Conservation (phyloP, 2,329 filamentous ascomycete species). For the Diaporthe vexans region DNA sequence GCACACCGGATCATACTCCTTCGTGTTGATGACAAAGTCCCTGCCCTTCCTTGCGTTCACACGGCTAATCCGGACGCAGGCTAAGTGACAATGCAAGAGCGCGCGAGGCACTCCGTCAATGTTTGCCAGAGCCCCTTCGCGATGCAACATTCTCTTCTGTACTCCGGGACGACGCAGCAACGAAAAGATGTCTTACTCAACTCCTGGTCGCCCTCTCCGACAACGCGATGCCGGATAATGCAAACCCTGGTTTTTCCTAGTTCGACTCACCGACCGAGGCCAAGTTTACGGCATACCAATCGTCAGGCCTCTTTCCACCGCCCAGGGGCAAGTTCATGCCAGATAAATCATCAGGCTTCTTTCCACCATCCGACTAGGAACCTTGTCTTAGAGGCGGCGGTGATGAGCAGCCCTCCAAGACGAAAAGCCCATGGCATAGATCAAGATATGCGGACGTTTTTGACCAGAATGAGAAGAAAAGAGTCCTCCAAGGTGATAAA, state of each 20-base stretch:
- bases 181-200: constrained; percentile 97
- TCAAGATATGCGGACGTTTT: too few species aligned
- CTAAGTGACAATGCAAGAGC: constrained; percentile 96
- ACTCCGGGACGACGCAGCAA: constrained; percentile 95
- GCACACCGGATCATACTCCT: not conserved
- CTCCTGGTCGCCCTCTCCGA: constrained; percentile 96
- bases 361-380: constrained; percentile 27
- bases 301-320: constrained; percentile 22
- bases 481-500: too few species aligned
- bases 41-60: not conserved
- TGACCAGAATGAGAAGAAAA: too few species aligned
- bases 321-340: constrained; percentile 14
- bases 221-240: constrained; percentile 70
- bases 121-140: constrained; percentile 96
- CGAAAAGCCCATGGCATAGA: too few species aligned
- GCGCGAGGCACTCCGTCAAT: constrained; percentile 94
- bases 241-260: constrained; percentile 45
- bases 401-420: not conserved
- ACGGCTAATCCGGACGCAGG: constrained; percentile 58
- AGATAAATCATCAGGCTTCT: constrained; percentile 11
- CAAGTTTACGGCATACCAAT: constrained; percentile 19
- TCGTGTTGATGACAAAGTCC: not conserved
- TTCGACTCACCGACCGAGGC: constrained; percentile 29
- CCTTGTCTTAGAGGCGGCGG: not conserved
- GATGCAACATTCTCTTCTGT: constrained; percentile 98